Percentiles rank a stretch among this genome's conserved stretches.
Conservation (phyloP, 768 basidiomycete species). For the Peribolospora kevripleyi region DNA sequence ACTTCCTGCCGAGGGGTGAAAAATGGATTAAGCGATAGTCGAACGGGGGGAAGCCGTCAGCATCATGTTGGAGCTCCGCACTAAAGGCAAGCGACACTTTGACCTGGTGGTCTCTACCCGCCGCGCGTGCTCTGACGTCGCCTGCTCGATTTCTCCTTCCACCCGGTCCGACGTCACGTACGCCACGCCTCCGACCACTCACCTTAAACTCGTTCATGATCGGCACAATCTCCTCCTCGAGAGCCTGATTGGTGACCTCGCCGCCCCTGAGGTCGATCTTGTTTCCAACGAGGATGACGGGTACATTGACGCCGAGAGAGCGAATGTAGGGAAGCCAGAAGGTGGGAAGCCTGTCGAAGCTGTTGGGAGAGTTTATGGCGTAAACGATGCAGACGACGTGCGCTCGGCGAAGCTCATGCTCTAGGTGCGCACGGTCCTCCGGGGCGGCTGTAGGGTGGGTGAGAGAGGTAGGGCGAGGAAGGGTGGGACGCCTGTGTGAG, state of each 20-base stretch:
- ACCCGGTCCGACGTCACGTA: conserved; percentile 6
- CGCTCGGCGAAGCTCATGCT: conserved; percentile 84
- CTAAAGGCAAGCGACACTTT: not conserved
- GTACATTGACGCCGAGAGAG: conserved; percentile 86
- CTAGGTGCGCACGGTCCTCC: conserved; percentile 64
- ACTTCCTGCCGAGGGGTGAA: conserved; percentile 42
- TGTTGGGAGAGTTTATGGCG: conserved; percentile 82
- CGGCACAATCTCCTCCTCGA: conserved; percentile 83
- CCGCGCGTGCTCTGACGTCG: too few relatives aligned
- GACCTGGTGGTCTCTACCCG: too few relatives aligned
- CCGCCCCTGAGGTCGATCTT: conserved; percentile 91
- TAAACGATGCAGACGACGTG: conserved; percentile 98
- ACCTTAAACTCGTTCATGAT: conserved; percentile 99
- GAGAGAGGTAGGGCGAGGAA: conserved; percentile 1
- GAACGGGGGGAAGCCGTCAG: not conserved
- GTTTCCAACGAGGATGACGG: conserved; percentile 90
- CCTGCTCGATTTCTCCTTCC: too few relatives aligned
- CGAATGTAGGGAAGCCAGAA: conserved; percentile 94
- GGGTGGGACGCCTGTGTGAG: not conserved
- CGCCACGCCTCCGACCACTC: not conserved
- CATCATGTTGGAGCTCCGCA: not conserved
- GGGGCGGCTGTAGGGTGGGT: conserved; percentile 37
- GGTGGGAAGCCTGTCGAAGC: conserved; percentile 91
- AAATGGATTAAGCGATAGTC: not conserved
- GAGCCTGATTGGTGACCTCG: conserved; percentile 71